Base-by-base conservation (phyloP, 768 basidiomycete genomes). In the Xerocomellus chrysenteron region DNA sequence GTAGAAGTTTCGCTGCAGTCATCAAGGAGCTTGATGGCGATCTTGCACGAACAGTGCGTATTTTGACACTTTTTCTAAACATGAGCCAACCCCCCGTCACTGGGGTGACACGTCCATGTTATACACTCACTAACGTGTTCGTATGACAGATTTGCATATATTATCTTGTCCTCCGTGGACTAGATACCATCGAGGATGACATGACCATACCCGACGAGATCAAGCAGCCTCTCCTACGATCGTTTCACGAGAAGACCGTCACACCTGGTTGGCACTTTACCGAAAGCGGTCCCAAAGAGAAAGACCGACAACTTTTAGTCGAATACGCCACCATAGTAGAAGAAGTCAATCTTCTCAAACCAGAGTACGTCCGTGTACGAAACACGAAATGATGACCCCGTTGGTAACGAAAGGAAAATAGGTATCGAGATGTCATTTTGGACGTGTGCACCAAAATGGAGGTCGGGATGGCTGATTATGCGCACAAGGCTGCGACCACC, bases 141-240 rank as follows among this genome's bases (percentile, higher is more conserved):
- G 26, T n/a, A 12, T 41, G 46, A 16, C 59, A 97, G 96, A 87
- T 98, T 61, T 94, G 91, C 71, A 74, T 98, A 57, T 98, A 97
- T 74, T 99, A 98, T 74, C 83, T 99, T 42, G 90, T 95, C 6
- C 81, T 99, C 7, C 85, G 96, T 21, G 97, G 86, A 6, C 78
- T 98, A n/a, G 96, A 99, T 72, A 99, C 96, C 5, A 84, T 99
- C 60, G 96, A 98, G 72, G 96, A 99, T 72, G 96, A 99, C 76
- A 98, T 98, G 94, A 91, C 94, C 0, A 83, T 99, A 54, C 81
- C 91, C 1, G 92, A 94, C 72, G 76, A 84, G 17, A 72, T 87
- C 64, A 99, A 99, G 70, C 91, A 94, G 52, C 88, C 92, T 3
- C 66, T 98, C 30, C 79, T 99, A 35, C 85, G 92, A 11, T 74